Conservation (phyloP, 768 basidiomycete genomes). For the Dacryopinax spathularia region DNA sequence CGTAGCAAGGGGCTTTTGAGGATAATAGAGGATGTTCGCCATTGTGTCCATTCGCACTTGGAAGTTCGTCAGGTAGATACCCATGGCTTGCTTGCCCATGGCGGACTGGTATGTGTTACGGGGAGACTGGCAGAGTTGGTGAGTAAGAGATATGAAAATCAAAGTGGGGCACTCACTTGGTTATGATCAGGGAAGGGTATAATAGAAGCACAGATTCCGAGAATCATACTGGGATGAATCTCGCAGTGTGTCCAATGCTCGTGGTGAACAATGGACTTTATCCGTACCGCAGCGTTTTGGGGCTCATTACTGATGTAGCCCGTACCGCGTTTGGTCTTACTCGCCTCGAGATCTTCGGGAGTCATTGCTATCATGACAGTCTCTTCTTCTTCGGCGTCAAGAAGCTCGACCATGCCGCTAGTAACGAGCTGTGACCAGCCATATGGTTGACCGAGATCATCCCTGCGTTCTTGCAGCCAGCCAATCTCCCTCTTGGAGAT, state of each 20-base stretch:
- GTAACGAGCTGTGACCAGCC: conserved; percentile 79
- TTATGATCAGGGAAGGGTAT: conserved; percentile 99
- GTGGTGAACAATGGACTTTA: conserved; percentile 71
- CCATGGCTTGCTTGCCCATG: conserved; percentile 99
- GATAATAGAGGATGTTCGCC: conserved; percentile 98
- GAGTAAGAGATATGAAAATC: conserved; percentile 8
- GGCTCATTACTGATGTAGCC: conserved; percentile 48
- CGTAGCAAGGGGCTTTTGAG: conserved; percentile 95
- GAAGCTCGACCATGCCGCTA: conserved; percentile 76
- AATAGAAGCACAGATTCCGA: conserved; percentile 96
- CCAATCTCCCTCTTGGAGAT: conserved; percentile 54
- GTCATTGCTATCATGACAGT: conserved; percentile 99
- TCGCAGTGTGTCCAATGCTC: conserved; percentile 99
- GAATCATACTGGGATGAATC: conserved; percentile 97
- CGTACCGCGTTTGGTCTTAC: conserved; percentile 43
- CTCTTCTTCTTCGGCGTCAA: conserved; percentile 98
- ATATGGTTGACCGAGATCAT: conserved; percentile 28
- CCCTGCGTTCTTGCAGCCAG: conserved; percentile 40
- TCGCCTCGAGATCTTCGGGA: conserved; percentile 81
- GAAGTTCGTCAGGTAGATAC: conserved; percentile 95
- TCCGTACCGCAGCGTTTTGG: conserved; percentile 72
- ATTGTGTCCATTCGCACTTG: conserved; percentile 98
- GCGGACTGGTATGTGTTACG: conserved; percentile 99
- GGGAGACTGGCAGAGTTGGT: conserved; percentile 51
- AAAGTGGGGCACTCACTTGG: conserved; percentile 44